Evolutionary conservation across 805 yeast species (phyloP).

Genomic region (Clavispora santaluciae): DNA sequence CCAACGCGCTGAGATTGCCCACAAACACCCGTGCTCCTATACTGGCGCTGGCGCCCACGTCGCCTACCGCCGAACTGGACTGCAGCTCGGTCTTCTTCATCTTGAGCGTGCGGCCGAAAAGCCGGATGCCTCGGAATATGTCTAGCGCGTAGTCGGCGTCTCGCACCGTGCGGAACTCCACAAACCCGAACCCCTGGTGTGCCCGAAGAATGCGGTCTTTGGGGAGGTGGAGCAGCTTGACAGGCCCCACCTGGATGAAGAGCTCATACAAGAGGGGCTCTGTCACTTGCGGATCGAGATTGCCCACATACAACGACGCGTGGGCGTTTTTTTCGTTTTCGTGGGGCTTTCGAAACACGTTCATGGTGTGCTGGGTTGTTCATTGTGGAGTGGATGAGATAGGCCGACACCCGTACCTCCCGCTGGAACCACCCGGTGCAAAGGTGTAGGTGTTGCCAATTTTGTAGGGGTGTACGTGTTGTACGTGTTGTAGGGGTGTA

Average conservation of each 20-base stretch:
- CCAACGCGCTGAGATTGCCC: constrained; percentile 62
- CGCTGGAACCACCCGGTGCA: too few species aligned
- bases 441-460: too few species aligned
- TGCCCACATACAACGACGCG: constrained; percentile 74
- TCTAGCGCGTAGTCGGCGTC: constrained; percentile 71
- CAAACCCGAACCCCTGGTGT: constrained; percentile 88
- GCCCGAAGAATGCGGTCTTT: constrained; percentile 64
- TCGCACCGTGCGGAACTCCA: constrained; percentile 52
- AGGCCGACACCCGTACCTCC: background rate
- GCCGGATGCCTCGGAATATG: constrained; percentile 52
- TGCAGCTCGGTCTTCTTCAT: constrained; percentile 47
- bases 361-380: constrained; percentile 18
- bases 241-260: constrained; percentile 80
- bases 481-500: too few species aligned
- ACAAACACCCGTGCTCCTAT: constrained; percentile 51
- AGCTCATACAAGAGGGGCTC: constrained; percentile 75
- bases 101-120: constrained; percentile 58
- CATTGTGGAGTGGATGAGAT: background rate
- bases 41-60: constrained; percentile 2
- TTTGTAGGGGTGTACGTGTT: too few species aligned
- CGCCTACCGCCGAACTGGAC: constrained; percentile 2
- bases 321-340: constrained; percentile 54
- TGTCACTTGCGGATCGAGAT: constrained; percentile 69
- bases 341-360: constrained; percentile 27
- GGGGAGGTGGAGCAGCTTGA: constrained; percentile 67